Evolutionary conservation across 148 eudicot species (phyloP), one percentile per base, ranked within the genome.

Genomic region (Rheum nobile): DNA sequence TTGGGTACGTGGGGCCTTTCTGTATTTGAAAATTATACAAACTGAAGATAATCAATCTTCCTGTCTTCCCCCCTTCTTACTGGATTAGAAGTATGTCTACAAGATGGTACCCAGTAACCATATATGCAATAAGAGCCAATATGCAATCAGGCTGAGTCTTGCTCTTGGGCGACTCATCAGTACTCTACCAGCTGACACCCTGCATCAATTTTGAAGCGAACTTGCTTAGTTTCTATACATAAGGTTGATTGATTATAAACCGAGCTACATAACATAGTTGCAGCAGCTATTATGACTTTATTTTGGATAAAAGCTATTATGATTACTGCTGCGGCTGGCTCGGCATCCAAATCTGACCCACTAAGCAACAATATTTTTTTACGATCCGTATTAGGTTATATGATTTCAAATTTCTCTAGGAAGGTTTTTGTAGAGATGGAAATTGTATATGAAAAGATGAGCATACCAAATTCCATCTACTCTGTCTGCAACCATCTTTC

Each of bases 131-230:
- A 94, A 71, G 73, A 91, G 87, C 86, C 97, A 89, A 85, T 94
- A 94, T 55, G 91, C 95, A 73, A 94, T 77, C 11, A 91, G 75
- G 8, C 98, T 88, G 22, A 91, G 86, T 78, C 97, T 85, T 71
- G 93, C 97, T 74, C 92, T 83, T 47, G 98, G 98, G 48, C 86
- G 96, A 76, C 87, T 88, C 97, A 86, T 91, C 79, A 91, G 78
- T 76, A 91, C 82, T 78, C 91, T 86, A 74, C 85, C 88, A 57
- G 96, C 83, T 0, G 90, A 75, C 72, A 95, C 97, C 98, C 98
- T 95, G 88, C 82, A 81, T 16, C 70, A 1, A 80, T n/a, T n/a
- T 26, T 6, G 46, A 48, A 48, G 71, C 16, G 26, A 63, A 29
- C 10, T 63, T 63, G 69, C 37, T 63, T 31, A 63, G 34, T 19